Evolutionary conservation across 2,329 filamentous ascomycete species (phyloP).

Genomic region (Bipolaris cookei): DNA sequence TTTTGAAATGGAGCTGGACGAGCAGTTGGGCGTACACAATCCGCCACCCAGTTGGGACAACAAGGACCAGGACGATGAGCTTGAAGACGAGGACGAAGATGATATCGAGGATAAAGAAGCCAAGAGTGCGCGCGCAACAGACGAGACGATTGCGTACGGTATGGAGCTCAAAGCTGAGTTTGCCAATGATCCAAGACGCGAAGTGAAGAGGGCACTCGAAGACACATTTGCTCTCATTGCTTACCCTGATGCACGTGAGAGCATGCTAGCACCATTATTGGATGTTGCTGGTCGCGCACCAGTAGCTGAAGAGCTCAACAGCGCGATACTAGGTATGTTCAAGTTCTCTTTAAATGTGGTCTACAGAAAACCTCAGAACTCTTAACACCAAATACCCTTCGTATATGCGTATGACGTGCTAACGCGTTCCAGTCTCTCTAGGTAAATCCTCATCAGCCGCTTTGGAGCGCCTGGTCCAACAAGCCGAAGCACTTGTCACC

Average conservation of each 20-base stretch:
- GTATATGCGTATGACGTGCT: background rate
- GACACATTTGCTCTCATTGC: slow-evolving; percentile 90
- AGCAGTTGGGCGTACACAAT: slow-evolving; percentile 53
- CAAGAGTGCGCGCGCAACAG: slow-evolving; percentile 60
- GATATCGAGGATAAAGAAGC: slow-evolving; percentile 40
- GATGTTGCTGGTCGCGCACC: slow-evolving; percentile 74
- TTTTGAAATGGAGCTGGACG: slow-evolving; percentile 64
- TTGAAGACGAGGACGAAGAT: slow-evolving; percentile 44
- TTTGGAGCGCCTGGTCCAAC: slow-evolving; percentile 82
- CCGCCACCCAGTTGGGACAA: slow-evolving; percentile 35
- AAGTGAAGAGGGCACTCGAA: slow-evolving; percentile 74
- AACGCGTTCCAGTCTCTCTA: slow-evolving; percentile 69
- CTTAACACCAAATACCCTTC: background rate
- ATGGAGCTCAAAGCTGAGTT: slow-evolving; percentile 80
- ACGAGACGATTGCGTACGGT: slow-evolving; percentile 78
- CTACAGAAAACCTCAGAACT: background rate
- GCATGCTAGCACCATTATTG: slow-evolving; percentile 77
- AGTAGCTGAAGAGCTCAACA: slow-evolving; percentile 93
- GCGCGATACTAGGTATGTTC: slow-evolving; percentile 78
- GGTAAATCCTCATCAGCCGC: slow-evolving; percentile 89
- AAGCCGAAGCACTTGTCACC: slow-evolving; percentile 85
- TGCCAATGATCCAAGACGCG: slow-evolving; percentile 69
- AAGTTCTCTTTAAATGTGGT: background rate
- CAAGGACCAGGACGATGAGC: slow-evolving; percentile 45
- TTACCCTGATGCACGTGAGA: slow-evolving; percentile 80